Conservation (phyloP, 1,139 yeast genomes). For the Saccharomycopsis crataegensis region DNA sequence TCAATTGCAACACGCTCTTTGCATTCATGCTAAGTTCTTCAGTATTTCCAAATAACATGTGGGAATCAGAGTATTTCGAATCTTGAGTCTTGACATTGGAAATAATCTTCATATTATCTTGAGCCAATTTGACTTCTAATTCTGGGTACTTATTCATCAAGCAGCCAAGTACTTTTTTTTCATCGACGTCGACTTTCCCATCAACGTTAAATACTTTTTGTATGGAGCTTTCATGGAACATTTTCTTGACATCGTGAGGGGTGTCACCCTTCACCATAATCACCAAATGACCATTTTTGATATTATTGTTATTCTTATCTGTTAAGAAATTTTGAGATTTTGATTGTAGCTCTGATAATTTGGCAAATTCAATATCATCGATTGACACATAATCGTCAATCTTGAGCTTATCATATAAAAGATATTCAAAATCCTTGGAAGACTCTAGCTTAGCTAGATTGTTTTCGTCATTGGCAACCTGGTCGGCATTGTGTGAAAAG, state of each 20-base stretch:
- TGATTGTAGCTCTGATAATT: not conserved
- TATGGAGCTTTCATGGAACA: not conserved
- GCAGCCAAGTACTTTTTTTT: not conserved
- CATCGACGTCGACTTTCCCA: not conserved
- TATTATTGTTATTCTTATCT: not conserved
- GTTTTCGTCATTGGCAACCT: not conserved
- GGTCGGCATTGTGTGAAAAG: not conserved
- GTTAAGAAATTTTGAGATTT: not conserved
- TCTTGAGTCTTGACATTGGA: slow-evolving; percentile 1
- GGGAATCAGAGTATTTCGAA: not conserved
- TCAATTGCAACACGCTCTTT: slow-evolving; percentile 1
- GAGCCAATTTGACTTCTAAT: slow-evolving; percentile 4
- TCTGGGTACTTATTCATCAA: slow-evolving; percentile 8
- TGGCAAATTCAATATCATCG: not conserved
- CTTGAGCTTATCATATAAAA: slow-evolving; percentile 15
- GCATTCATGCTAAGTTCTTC: slow-evolving; percentile 1
- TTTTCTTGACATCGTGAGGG: not conserved
- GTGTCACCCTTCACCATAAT: slow-evolving; percentile 1
- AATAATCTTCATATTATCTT: slow-evolving; percentile 1
- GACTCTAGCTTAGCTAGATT: not conserved
- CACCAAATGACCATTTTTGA: slow-evolving; percentile 10
- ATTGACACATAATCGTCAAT: slow-evolving; percentile 13
- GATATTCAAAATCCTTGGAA: slow-evolving; percentile 10
- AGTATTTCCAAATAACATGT: not conserved
- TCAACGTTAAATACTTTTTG: slow-evolving; percentile 4